phyloP scores from a whole-genome alignment of 345 rosid genomes.

The Citropsis articulata region DNA sequence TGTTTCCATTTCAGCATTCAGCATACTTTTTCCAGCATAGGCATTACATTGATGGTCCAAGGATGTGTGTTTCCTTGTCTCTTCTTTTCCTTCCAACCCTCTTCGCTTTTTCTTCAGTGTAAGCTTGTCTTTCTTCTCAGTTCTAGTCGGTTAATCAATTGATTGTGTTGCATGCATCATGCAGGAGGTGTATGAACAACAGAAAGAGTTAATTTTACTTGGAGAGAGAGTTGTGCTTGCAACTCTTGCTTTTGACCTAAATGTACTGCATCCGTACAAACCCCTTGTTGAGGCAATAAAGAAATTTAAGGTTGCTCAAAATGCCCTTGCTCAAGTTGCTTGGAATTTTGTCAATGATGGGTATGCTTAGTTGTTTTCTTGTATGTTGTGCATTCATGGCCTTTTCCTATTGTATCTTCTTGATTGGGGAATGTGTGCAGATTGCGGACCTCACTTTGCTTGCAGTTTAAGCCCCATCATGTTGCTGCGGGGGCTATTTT shows the following conservation, averaged over 20 bases:
- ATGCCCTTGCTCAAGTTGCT: constrained; percentile 45
- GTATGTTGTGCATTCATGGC: background rate
- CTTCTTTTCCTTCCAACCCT: background rate
- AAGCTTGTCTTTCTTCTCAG: background rate
- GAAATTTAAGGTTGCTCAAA: constrained; percentile 47
- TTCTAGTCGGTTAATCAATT: background rate
- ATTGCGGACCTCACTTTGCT: constrained; percentile 43
- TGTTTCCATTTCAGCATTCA: background rate
- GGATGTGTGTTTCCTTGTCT: background rate
- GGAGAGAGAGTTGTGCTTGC: constrained; percentile 42
- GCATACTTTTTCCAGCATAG: background rate
- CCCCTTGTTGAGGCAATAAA: constrained; percentile 49
- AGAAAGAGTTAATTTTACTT: constrained; percentile 39
- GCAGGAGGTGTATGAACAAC: constrained; percentile 47
- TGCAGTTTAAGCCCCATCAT: constrained; percentile 52
- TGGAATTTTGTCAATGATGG: constrained; percentile 56
- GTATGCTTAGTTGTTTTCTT: constrained; percentile 22
- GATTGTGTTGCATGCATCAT: background rate
- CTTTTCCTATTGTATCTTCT: constrained; percentile 22
- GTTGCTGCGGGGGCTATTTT: constrained; percentile 49
- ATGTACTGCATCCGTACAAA: constrained; percentile 42
- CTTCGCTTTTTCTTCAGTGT: background rate
- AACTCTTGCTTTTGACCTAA: constrained; percentile 39
- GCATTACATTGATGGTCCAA: background rate
- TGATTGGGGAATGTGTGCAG: constrained; percentile 32